Evolutionary conservation across 2,329 filamentous ascomycete genomes (phyloP), one percentile per base, ranked within the genome.

Genomic region (Achaetomium macrosporum): DNA sequence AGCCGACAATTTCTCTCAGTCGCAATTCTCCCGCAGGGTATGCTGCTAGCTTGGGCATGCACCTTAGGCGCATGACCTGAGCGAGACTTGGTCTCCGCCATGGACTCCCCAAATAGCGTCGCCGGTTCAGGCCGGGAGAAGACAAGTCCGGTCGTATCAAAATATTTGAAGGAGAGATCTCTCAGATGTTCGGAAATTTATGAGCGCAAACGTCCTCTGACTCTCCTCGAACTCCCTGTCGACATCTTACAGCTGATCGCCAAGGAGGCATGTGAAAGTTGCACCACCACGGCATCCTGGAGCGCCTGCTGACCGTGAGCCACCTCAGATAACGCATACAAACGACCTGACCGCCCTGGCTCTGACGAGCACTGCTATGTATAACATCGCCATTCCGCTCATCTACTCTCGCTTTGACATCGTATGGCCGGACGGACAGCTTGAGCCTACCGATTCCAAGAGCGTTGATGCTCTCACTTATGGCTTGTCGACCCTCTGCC

Each of bases 361-460:
- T 13, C 75, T 90, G 54, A 87, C 87, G 41, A 88, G 90, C 70
- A 90, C 88, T 13, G 83, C 84, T 29, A 78, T 95, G 12, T 87
- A 93, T 69, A 76, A 77, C 41, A 77, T 93, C 50, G 82, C 87
- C 0, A 83, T 89, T 20, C 88, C 88, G 16, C 82, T 85, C 62
- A 90, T 93, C 59, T 93, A 93, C 71, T 87, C 86, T 16, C 82
- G 87, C 55, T 93, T 93, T 69, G 88, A 93, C 65, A 93, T 93
- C 58, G 86, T 92, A 40, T 93, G 89, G 89, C 88, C 88, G 0
- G 88, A 92, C 63, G 81, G 81, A 31, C 78, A 79, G 57, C 74
- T 79, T 8, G 76, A 82, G 9, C 74, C 79, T 2, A 82, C 87
- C 61, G 83, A 85, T 50, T 77, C 84, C 41, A 83, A 83, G 39